These are phyloP conservation scores for Penicillium sp. DNA, from an alignment of 2,329 filamentous ascomycete genomes.

Conservation along the genomic window DNA sequence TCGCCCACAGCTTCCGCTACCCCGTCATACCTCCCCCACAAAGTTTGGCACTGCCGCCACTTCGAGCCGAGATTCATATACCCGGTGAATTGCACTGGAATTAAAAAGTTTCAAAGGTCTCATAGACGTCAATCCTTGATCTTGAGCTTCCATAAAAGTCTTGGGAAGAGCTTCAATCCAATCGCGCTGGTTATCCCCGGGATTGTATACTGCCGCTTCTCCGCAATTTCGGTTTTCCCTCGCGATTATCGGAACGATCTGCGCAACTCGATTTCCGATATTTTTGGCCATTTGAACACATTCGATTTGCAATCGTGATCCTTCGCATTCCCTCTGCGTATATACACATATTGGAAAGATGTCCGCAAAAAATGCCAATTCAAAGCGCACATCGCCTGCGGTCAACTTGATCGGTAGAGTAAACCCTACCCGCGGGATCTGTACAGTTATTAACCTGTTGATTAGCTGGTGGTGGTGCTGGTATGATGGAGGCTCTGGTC, in stretches of 20 bases:
- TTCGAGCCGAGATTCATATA: slow-evolving; percentile 22
- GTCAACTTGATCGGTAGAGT: slow-evolving; percentile 84
- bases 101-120: background rate
- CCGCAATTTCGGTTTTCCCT: slow-evolving; percentile 32
- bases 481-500: slow-evolving; percentile 97
- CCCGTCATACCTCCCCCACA: slow-evolving; percentile 36
- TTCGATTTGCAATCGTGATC: slow-evolving; percentile 1
- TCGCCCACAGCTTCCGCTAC: slow-evolving; percentile 40
- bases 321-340: background rate
- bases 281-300: background rate
- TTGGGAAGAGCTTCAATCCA: background rate
- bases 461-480: slow-evolving; percentile 88
- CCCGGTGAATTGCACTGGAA: slow-evolving; percentile 6
- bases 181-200: slow-evolving; percentile 13
- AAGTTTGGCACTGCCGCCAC: slow-evolving; percentile 26
- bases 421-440: slow-evolving; percentile 6
- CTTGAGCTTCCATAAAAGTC: no score
- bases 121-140: background rate
- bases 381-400: slow-evolving; percentile 78
- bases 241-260: slow-evolving; percentile 15
- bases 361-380: slow-evolving; percentile 61
- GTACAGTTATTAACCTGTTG: slow-evolving; percentile 16
- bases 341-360: slow-evolving; percentile 39
- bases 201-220: slow-evolving; percentile 38
- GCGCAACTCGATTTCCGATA: slow-evolving; percentile 4